Base-by-base conservation (phyloP, 257 asterid species). In the Striga asiatica region DNA sequence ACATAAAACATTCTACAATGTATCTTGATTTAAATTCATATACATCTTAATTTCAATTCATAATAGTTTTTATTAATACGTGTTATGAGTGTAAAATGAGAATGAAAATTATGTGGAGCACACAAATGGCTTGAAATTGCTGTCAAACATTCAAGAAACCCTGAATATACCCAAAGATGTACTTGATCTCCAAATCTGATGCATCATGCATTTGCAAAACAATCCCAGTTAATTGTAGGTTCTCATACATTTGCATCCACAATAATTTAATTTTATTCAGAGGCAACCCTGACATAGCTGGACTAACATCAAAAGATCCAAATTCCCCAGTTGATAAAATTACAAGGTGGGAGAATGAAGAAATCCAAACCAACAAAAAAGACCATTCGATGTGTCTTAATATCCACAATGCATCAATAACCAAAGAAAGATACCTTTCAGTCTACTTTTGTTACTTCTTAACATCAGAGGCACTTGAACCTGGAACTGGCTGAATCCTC, bases 401-500 rank as follows among this genome's bases (percentile, higher is more conserved):
- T 55, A 56, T 46, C 23, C 27, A n/a, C n/a, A n/a, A n/a, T n/a
- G n/a, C n/a, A 18, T 29, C 21, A 6, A 46, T 46, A 52, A 62
- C 31, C 25, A 35, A 14, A 18, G 3, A 53, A 45, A 22, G 35
- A 35, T 3, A 16, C 19, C 27, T 21, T 18, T 27, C 2, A 8
- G 14, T 13, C 8, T 70, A 75, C 63, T 81, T 76, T 7, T 46
- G 55, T 52, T 65, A 74, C 71, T 64, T 70, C 54, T 64, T 62
- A 58, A 17, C 74, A 50, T 68, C 80, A 38, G 35, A 2, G 21
- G 27, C 71, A 39, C 35, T 64, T 14, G 81, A 76, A 61, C 72
- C 65, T 16, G 88, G 63, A 18, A 83, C 78, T 55, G 89, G 84
- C 68, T 89, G 98, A 64, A 89, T 81, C 67, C 96, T 83, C 58